A percentile compares a stretch with the other conserved stretches of the same genome.
phyloP scores from a whole-genome alignment of 805 yeast genomes.

The Peterozyma xylosa region DNA sequence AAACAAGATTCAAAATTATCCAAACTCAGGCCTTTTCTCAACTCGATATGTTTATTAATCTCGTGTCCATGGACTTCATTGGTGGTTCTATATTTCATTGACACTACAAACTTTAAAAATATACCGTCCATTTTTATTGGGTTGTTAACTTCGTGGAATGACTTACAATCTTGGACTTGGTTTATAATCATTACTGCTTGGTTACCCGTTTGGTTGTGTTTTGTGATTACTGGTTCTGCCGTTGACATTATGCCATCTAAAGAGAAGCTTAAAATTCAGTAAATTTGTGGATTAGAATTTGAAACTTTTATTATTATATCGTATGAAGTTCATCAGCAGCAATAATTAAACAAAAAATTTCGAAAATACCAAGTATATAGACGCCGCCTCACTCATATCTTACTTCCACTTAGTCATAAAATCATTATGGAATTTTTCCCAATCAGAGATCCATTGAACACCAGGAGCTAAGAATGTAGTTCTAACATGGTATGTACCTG shows the following conservation, averaged over 20 bases:
- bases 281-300: no score
- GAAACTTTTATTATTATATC: constrained; percentile 9
- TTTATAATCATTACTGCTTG: constrained; percentile 64
- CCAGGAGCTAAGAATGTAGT: constrained; percentile 98
- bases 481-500: constrained; percentile 86
- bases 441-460: constrained; percentile 71
- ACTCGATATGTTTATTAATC: constrained; percentile 26
- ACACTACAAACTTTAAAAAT: neutral
- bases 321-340: no score
- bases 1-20: neutral
- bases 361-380: no score
- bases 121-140: constrained; percentile 26
- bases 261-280: neutral
- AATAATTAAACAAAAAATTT: no score
- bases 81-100: constrained; percentile 14
- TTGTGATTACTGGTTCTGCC: constrained; percentile 11
- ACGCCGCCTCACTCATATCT: no score
- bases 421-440: constrained; percentile 71
- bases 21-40: constrained; percentile 10
- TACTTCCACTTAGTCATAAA: constrained; percentile 53
- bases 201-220: constrained; percentile 71
- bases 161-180: constrained; percentile 84
- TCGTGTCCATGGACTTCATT: constrained; percentile 43
- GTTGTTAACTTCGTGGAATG: constrained; percentile 56
- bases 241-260: neutral